Conservation (phyloP, 495 filamentous ascomycete genomes). For the Penicillium paxilli region DNA sequence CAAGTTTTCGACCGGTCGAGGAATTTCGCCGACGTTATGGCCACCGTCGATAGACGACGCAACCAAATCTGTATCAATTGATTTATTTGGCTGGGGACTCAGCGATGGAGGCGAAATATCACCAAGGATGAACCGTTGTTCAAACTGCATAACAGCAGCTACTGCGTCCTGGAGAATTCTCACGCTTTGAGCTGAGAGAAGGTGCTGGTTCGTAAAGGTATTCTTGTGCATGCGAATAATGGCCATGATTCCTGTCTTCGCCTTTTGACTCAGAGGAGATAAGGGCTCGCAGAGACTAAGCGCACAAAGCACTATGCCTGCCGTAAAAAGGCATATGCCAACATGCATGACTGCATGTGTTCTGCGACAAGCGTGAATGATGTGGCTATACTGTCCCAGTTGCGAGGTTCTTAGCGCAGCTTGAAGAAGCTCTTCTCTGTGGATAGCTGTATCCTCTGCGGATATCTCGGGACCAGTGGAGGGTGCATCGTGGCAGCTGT, state of each 20-base stretch:
- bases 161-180: constrained; percentile 11
- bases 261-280: not conserved
- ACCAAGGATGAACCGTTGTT: constrained; percentile 8
- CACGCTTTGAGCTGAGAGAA: constrained; percentile 14
- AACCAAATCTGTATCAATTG: no score
- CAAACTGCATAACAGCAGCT: constrained; percentile 7
- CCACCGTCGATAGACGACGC: no score
- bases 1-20: no score
- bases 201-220: constrained; percentile 3
- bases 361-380: not conserved
- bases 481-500: not conserved
- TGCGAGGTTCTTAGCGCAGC: not conserved
- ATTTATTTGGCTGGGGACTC: no score
- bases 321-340: not conserved
- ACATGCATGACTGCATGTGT: not conserved
- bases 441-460: not conserved
- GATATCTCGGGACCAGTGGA: not conserved
- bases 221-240: constrained; percentile 11
- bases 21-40: no score
- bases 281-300: not conserved
- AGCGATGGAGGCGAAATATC: no score
- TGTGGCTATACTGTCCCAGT: not conserved
- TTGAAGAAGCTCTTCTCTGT: not conserved
- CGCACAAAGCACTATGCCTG: not conserved
- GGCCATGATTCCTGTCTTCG: constrained; percentile 13